Evolutionary conservation across 176 grass and related monocot species (phyloP), one percentile per base, ranked within the genome.

Genomic region (Aegilops umbellulata): DNA sequence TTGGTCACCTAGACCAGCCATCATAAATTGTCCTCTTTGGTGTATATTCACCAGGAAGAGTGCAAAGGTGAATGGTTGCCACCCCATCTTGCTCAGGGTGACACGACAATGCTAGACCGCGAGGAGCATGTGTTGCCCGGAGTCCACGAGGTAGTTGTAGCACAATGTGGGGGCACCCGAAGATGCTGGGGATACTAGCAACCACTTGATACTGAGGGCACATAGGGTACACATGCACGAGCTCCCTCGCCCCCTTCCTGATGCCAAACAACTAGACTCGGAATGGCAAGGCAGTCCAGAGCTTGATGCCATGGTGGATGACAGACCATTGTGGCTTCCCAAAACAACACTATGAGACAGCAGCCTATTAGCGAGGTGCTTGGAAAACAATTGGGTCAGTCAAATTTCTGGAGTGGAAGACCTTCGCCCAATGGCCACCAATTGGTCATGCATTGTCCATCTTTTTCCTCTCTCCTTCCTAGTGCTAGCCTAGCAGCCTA

Each of bases 1-100:
- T 2, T 17, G 68, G 17, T 77, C 67, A 26, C 77, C 60, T 16
- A 90, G 78, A 30, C 74, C 74, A 23, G 4, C 35, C 20, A 86
- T 6, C 12, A 26, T 49, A 7, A 23, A 3, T 61, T 82, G 38
- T 23, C 1, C 46, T 70, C 49, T 57, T 10, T 5, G 44, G 17
- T 9, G 16, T 19, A 13, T 23, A 13, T 25, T 69, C n/a, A 73
- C 81, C 23, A 39, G 1, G 4, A 73, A 61, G 23, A 83, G 24
- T 0, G 81, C 51, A 14, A 83, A 83, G 8, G 5, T 15, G 51
- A 17, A 71, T 8, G 34, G 51, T 3, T 10, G 14, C 49, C 31
- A 38, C 17, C 35, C 30, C 55, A 9, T 20, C 69, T n/a, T 11
- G 12, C n/a, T 31, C 23, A 0, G 25, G 34, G 7, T 24, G 14